phyloP scores from a whole-genome alignment of 2,329 filamentous ascomycete genomes.

The Paraphoma chrysanthemicola region DNA sequence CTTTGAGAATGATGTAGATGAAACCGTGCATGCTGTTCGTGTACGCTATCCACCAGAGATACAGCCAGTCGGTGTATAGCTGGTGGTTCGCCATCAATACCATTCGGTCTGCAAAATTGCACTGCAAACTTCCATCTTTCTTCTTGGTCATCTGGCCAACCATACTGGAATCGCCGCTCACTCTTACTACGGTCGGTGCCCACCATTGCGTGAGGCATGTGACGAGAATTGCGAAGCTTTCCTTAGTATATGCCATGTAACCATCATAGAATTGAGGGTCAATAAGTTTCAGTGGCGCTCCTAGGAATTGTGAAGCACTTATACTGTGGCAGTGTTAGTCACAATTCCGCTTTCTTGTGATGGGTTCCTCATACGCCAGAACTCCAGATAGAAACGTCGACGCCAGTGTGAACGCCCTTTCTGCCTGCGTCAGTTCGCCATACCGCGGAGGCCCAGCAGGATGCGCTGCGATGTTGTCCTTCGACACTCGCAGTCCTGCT shows the following conservation, averaged over 20 bases:
- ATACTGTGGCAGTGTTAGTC: conserved; percentile 47
- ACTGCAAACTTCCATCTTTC: conserved; percentile 75
- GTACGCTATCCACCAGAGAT: conserved; percentile 94
- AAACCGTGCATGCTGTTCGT: conserved; percentile 83
- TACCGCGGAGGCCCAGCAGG: conserved; percentile 54
- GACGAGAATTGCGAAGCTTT: conserved; percentile 78
- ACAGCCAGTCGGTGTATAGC: conserved; percentile 91
- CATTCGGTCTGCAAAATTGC: conserved; percentile 80
- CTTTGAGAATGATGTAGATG: conserved; percentile 89
- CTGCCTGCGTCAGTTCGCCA: conserved; percentile 57
- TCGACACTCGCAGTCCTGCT: conserved; percentile 53
- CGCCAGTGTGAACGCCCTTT: conserved; percentile 57
- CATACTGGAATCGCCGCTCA: conserved; percentile 84
- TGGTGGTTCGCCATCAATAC: conserved; percentile 87
- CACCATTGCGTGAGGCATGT: conserved; percentile 86
- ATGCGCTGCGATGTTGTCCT: conserved; percentile 50
- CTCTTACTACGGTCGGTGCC: conserved; percentile 81
- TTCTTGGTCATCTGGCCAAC: conserved; percentile 75
- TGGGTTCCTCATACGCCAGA: conserved; percentile 48
- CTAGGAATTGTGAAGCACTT: conserved; percentile 75
- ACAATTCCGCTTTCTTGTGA: neutral
- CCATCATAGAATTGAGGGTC: conserved; percentile 81
- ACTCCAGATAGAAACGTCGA: conserved; percentile 60
- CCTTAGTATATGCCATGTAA: conserved; percentile 87
- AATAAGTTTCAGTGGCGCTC: conserved; percentile 76